Conservation (phyloP, 2,329 filamentous ascomycete genomes). For the Fusarium sp. region DNA sequence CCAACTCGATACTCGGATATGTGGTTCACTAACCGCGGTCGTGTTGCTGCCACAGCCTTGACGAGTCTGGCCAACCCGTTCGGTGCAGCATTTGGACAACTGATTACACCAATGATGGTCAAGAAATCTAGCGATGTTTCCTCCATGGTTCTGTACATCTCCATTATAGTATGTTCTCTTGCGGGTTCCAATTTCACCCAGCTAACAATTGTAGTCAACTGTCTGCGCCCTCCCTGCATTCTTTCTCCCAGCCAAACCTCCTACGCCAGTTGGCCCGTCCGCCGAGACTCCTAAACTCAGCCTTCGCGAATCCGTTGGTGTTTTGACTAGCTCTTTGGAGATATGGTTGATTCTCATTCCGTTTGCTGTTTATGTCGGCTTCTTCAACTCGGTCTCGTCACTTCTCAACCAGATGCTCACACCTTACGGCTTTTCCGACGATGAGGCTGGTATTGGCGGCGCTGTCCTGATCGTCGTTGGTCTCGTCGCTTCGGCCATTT, state of each 20-base stretch:
- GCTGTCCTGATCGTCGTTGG: constrained; percentile 91
- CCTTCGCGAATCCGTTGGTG: constrained; percentile 64
- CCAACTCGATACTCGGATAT: constrained; percentile 93
- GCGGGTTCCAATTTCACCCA: background rate
- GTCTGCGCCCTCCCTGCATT: constrained; percentile 78
- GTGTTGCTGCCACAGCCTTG: constrained; percentile 88
- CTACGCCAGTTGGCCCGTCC: constrained; percentile 80
- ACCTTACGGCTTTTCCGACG: constrained; percentile 87
- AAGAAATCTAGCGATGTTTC: constrained; percentile 74
- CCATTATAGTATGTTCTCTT: constrained; percentile 76
- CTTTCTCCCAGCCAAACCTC: constrained; percentile 82
- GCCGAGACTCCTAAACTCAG: constrained; percentile 69
- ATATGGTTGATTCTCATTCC: constrained; percentile 85
- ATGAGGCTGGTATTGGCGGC: constrained; percentile 89
- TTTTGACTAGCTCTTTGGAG: constrained; percentile 71
- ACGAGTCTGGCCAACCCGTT: constrained; percentile 90
- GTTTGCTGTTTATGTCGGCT: constrained; percentile 87
- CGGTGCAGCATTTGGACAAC: constrained; percentile 87
- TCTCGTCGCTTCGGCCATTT: constrained; percentile 80
- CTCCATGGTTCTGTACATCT: constrained; percentile 85
- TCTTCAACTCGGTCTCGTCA: constrained; percentile 93
- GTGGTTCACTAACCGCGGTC: constrained; percentile 89
- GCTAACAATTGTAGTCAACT: constrained; percentile 52
- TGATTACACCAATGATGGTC: constrained; percentile 85
- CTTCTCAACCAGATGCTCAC: constrained; percentile 90